Evolutionary conservation across 257 asterid species (phyloP), one percentile per base, ranked within the genome.

Genomic region (Leonotis leonurus): DNA sequence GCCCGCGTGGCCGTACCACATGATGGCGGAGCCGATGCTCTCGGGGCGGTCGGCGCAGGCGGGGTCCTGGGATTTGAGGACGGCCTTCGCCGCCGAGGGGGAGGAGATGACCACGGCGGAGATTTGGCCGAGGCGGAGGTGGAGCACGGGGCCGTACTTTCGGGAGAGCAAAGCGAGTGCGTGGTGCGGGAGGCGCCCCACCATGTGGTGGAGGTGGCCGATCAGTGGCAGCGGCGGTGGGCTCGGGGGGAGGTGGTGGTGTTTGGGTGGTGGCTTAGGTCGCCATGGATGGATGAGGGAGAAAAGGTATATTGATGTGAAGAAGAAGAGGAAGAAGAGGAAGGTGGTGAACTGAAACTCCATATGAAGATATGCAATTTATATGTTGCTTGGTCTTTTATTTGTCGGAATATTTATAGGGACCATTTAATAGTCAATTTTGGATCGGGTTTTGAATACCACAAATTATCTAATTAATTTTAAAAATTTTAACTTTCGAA

Each of bases 181-280:
- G 0, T 12, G 68, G 57, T 77, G 77, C 0, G 77, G 73, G 14
- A 65, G 70, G 21, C 46, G 54, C 2, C 77, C 81, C 0, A 50
- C 43, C 24, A 75, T 45, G 69, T 75, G 70, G 78, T 72, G 81
- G 20, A 79, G 25, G 70, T 64, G 74, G 30, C 84, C 81, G 27
- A 78, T 61, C 13, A 78, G 2, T 0, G 81, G 80, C 8, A 77
- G 64, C 64, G 24, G 55, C 7, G 64, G 54, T 11, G 82, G 82
- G 8, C 74, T 32, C 2, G 77, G 78, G 1, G 81, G 78, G 16
- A 65, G 51, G 0, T 68, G 33, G 65, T 32, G 27, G 6, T n/a
- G n/a, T n/a, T n/a, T n/a, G 53, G 52, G 0, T 29, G 20, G 14
- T 20, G 48, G 1, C 14, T 24, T 43, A 5, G 22, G 24, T 4